Conservation (phyloP, 306 rosid species). For the Canavalia ensiformis region DNA sequence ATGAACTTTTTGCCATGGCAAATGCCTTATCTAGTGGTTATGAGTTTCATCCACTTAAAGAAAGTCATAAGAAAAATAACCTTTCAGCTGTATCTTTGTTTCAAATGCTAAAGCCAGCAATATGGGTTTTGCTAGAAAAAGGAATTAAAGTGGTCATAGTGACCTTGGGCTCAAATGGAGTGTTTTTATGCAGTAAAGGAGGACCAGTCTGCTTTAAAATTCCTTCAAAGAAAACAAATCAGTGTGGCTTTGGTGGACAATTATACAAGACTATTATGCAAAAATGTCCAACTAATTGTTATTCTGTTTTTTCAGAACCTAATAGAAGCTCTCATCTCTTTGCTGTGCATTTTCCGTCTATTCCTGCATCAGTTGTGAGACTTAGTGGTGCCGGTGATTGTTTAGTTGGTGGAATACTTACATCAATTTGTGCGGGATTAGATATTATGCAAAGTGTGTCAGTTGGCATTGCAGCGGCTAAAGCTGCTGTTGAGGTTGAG, state of each 20-base stretch:
- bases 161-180: constrained; percentile 81
- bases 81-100: constrained; percentile 61
- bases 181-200: constrained; percentile 77
- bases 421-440: constrained; percentile 82
- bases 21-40: constrained; percentile 69
- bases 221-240: constrained; percentile 49
- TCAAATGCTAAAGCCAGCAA: constrained; percentile 73
- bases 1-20: constrained; percentile 89
- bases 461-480: constrained; percentile 89
- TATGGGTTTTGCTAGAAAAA: constrained; percentile 75
- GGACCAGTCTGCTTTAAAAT: constrained; percentile 56
- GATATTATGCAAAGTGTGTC: constrained; percentile 82
- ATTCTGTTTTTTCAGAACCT: constrained; percentile 49
- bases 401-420: constrained; percentile 82
- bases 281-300: constrained; percentile 60
- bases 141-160: constrained; percentile 80
- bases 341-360: constrained; percentile 83
- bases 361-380: constrained; percentile 83
- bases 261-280: constrained; percentile 57
- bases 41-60: constrained; percentile 58
- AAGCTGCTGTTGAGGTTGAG: constrained; percentile 83
- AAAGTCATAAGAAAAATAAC: constrained; percentile 48
- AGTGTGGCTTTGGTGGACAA: constrained; percentile 39
- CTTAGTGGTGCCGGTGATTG: constrained; percentile 95
- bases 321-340: constrained; percentile 62